These are phyloP conservation scores for Diplodia scrobiculata DNA, from an alignment of 2,329 filamentous ascomycete species.

Conservation along the genomic window DNA sequence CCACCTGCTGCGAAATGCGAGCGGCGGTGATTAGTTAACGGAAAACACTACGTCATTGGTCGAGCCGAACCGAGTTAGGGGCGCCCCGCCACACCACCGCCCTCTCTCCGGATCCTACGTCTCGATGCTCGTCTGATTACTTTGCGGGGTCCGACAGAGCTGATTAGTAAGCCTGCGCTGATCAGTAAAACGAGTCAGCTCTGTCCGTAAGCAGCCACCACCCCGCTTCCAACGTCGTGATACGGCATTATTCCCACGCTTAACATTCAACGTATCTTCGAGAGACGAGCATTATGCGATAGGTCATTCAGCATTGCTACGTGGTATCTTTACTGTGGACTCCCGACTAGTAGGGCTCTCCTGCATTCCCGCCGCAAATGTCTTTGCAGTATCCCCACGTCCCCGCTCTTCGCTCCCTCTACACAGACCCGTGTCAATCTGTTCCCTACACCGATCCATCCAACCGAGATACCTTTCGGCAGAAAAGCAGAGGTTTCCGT, in stretches of 20 bases:
- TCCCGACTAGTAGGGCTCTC: no score
- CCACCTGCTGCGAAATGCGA: slow-evolving; percentile 19
- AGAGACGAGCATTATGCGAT: not conserved
- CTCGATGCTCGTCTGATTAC: not conserved
- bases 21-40: not conserved
- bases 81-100: not conserved
- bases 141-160: not conserved
- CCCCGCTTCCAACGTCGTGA: no score
- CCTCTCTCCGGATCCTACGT: not conserved
- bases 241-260: no score
- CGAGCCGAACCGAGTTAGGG: not conserved
- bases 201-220: not conserved
- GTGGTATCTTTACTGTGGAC: not conserved
- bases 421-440: not conserved
- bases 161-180: not conserved
- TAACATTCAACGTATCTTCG: no score
- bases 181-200: not conserved
- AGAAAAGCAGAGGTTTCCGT: not conserved
- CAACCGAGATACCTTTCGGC: not conserved
- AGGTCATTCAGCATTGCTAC: not conserved
- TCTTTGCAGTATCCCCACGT: no score
- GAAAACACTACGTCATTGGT: not conserved
- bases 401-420: no score
- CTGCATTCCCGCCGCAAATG: no score
- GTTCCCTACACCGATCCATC: not conserved